These are phyloP conservation scores for Omphalea diandra DNA, from an alignment of 441 rosid species.

Conservation along the genomic window DNA sequence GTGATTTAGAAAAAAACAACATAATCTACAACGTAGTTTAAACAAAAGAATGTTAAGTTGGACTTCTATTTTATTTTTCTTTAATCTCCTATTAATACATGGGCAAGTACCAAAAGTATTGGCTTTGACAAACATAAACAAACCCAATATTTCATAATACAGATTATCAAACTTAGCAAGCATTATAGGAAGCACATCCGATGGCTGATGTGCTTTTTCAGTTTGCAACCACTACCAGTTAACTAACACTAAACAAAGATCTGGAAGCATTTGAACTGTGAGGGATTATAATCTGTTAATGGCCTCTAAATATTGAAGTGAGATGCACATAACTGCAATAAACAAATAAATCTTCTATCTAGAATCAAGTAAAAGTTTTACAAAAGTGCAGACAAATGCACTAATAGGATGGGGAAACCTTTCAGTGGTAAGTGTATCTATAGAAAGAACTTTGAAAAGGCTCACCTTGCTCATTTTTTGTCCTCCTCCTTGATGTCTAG, in stretches of 20 bases:
- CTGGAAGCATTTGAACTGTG: background rate
- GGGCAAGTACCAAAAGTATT: background rate
- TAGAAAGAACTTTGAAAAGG: constrained; percentile 10
- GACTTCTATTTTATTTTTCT: background rate
- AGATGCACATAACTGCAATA: background rate
- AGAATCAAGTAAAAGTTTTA: background rate
- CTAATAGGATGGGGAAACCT: background rate
- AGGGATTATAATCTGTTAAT: background rate
- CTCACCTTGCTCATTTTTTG: constrained; percentile 41
- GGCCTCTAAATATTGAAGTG: background rate
- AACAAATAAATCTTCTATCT: background rate
- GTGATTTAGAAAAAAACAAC: background rate
- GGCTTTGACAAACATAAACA: background rate
- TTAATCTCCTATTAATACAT: background rate
- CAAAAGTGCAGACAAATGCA: background rate
- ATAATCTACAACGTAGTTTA: background rate
- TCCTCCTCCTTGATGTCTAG: constrained; percentile 17
- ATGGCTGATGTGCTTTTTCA: background rate
- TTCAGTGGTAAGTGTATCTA: constrained; percentile 4
- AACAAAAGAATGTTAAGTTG: background rate
- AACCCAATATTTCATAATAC: background rate
- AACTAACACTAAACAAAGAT: background rate
- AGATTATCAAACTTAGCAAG: background rate
- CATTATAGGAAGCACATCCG: background rate
- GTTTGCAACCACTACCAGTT: background rate